Base-by-base conservation (phyloP, 108 stramenopile species). In the Nitzschia palea region DNA sequence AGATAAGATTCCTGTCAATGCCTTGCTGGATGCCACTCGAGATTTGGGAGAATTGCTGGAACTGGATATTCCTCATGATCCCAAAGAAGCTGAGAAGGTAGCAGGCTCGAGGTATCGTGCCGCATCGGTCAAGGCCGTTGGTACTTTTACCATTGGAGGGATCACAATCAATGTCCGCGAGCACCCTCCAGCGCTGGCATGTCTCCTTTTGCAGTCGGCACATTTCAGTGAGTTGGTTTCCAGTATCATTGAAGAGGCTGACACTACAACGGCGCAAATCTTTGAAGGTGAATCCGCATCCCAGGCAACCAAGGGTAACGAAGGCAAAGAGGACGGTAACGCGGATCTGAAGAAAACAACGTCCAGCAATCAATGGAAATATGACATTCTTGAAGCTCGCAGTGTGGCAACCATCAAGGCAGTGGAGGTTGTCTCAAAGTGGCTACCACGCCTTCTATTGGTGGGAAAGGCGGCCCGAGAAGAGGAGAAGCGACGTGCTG, bases 301-400 rank as follows among this genome's bases (percentile, higher is more conserved):
- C 6, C 74, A 76, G 37, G 23, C 22, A 10, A 30, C 50, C 42
- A 53, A 65, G 6, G 63, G 52, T 5, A 69, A 55, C 27, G 57
- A 42, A 5, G 47, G 53, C 4, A 48, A 50, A 14, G 45, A 42
- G 20, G 31, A 34, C n/a, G 57, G 66, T 12, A 36, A 54, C 15
- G 32, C 44, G 8, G 12, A 43, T 17, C 34, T 27, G 1, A 70
- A 73, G 43, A 76, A 73, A 17, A 25, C 64, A 1, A 51, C 63
- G 51, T 79, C 44, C 54, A 79, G 69, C 56, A 94, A 91, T 50
- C 80, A 90, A 58, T 94, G 93, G 93, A 94, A 91, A 62, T 89
- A 88, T 53, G 93, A 94, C 44, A 74, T 88, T 29, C 81, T 94
- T 6, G 93, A 94, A 44, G 79, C 88, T 0, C 69, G 93, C 34